phyloP scores from a whole-genome alignment of 257 asterid genomes.

The Solanum chmielewskii region DNA sequence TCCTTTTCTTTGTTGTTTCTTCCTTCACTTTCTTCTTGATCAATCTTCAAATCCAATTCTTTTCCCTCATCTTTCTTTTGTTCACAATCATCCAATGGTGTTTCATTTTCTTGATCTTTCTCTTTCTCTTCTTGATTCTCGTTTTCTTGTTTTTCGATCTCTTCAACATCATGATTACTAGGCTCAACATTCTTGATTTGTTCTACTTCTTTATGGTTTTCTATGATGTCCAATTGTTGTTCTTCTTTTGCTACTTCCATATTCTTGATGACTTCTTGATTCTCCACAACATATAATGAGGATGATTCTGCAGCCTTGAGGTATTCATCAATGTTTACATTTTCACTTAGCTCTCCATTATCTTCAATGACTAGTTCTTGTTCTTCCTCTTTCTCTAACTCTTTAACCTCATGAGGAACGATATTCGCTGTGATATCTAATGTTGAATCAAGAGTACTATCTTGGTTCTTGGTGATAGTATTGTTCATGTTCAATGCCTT shows the following conservation, averaged over 20 bases:
- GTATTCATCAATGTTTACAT: neutral
- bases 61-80: neutral
- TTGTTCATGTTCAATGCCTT: slow-evolving; percentile 3
- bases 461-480: neutral
- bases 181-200: neutral
- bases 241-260: slow-evolving; percentile 18
- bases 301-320: slow-evolving; percentile 6
- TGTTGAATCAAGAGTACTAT: neutral
- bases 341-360: slow-evolving; percentile 7
- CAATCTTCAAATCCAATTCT: neutral
- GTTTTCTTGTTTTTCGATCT: neutral
- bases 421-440: neutral
- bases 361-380: slow-evolving; percentile 3
- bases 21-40: neutral
- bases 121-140: neutral
- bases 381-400: slow-evolving; percentile 16
- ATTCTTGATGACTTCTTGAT: neutral
- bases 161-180: neutral
- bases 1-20: slow-evolving; percentile 2
- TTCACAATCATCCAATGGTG: neutral
- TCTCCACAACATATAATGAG: neutral
- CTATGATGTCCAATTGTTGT: neutral
- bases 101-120: neutral
- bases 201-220: neutral
- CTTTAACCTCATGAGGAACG: slow-evolving; percentile 7